phyloP scores from a whole-genome alignment of 352 stramenopile genomes.

The Pythium aristosporum region DNA sequence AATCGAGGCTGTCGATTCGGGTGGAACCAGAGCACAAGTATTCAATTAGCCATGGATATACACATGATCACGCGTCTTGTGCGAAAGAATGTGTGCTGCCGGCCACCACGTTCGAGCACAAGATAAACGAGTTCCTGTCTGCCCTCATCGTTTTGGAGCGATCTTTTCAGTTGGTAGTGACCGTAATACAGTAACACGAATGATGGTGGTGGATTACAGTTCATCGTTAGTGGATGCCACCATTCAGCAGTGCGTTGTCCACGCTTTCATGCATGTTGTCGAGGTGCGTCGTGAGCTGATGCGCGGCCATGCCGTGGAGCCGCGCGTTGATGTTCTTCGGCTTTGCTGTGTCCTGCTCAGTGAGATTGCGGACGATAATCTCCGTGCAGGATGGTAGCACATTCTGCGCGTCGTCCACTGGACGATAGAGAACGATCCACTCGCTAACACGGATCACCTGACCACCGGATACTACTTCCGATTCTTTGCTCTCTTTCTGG shows the following conservation, averaged over 20 bases:
- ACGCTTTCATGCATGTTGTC: background rate
- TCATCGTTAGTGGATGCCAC: too few relatives aligned
- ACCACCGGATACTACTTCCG: background rate
- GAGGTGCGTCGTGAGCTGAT: background rate
- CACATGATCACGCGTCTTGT: too few relatives aligned
- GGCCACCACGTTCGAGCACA: too few relatives aligned
- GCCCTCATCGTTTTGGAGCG: too few relatives aligned
- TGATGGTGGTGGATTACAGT: too few relatives aligned
- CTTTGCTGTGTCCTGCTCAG: background rate
- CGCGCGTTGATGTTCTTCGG: background rate
- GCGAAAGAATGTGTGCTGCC: too few relatives aligned
- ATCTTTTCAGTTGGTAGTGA: too few relatives aligned
- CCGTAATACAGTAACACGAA: too few relatives aligned
- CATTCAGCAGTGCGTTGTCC: background rate
- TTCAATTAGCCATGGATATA: too few relatives aligned
- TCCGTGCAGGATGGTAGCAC: background rate
- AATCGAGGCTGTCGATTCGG: too few relatives aligned
- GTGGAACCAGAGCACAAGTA: too few relatives aligned
- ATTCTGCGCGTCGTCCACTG: background rate
- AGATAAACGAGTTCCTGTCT: too few relatives aligned
- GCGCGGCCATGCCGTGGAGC: background rate
- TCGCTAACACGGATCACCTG: background rate
- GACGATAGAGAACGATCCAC: background rate
- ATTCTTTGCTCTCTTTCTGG: background rate
- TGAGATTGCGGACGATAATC: background rate